Conservation (phyloP, 2,329 filamentous ascomycete genomes). For the Fusarium haematococcum region DNA sequence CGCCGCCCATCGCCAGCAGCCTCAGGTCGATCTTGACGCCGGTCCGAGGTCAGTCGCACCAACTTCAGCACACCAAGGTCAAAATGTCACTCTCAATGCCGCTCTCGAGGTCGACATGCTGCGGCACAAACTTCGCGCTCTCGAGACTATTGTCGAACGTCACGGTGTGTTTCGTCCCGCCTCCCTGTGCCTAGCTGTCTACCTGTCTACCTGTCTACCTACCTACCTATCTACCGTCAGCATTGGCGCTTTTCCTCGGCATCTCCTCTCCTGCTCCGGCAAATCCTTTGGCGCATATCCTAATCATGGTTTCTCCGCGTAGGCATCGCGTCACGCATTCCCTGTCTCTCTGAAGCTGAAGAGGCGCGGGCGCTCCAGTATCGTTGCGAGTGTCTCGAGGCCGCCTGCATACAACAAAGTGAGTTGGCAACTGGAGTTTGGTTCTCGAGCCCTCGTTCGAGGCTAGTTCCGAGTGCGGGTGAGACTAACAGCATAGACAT, state of each 20-base stretch:
- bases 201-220: neutral
- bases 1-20: slow-evolving; percentile 53
- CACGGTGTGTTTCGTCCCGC: slow-evolving; percentile 56
- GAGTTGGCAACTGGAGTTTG: slow-evolving; percentile 20
- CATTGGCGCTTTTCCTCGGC: slow-evolving; percentile 13
- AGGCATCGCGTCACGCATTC: slow-evolving; percentile 50
- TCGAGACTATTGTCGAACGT: slow-evolving; percentile 61
- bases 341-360: slow-evolving; percentile 65
- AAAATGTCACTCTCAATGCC: slow-evolving; percentile 60
- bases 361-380: slow-evolving; percentile 69
- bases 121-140: slow-evolving; percentile 64
- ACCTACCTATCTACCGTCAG: slow-evolving; percentile 5
- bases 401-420: slow-evolving; percentile 58
- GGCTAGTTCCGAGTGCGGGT: neutral
- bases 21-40: slow-evolving; percentile 64
- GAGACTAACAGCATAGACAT: slow-evolving; percentile 45
- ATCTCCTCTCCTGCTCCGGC: slow-evolving; percentile 8
- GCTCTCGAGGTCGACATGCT: slow-evolving; percentile 66
- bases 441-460: neutral
- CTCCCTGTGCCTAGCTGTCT: slow-evolving; percentile 1
- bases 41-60: slow-evolving; percentile 62
- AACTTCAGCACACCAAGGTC: slow-evolving; percentile 60
- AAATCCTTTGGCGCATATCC: slow-evolving; percentile 18
- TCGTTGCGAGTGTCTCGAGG: slow-evolving; percentile 69
- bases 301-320: slow-evolving; percentile 27